A percentile compares a stretch with the other conserved stretches of the same genome.
These are phyloP conservation scores for Rhodocollybia butyracea DNA, from an alignment of 768 basidiomycete species.

Conservation along the genomic window DNA sequence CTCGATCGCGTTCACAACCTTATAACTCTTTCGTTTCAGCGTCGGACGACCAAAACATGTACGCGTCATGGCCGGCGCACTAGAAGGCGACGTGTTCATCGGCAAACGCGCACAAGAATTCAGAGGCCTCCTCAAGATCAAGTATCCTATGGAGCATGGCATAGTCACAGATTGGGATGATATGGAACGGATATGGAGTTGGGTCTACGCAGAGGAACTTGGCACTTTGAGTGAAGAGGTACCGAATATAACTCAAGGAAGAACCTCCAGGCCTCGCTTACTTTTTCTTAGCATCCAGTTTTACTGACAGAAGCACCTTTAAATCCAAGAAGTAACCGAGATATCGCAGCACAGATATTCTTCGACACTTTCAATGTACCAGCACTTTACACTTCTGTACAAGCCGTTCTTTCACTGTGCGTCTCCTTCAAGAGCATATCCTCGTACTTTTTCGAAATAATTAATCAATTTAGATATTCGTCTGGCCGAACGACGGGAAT, in stretches of 20 bases:
- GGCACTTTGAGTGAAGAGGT: slow-evolving; percentile 98
- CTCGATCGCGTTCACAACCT: slow-evolving; percentile 20
- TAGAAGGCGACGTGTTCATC: slow-evolving; percentile 96
- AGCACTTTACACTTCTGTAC: slow-evolving; percentile 93
- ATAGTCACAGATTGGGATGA: slow-evolving; percentile 99
- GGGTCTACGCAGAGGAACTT: slow-evolving; percentile 95
- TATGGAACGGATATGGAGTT: slow-evolving; percentile 99
- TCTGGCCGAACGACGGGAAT: slow-evolving; percentile 99
- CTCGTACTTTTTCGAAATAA: background rate
- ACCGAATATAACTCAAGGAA: slow-evolving; percentile 3
- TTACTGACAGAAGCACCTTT: slow-evolving; percentile 95
- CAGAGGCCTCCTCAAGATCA: slow-evolving; percentile 93
- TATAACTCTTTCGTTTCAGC: slow-evolving; percentile 36
- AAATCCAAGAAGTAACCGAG: slow-evolving; percentile 94
- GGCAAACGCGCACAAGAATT: slow-evolving; percentile 94
- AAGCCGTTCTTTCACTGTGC: slow-evolving; percentile 94
- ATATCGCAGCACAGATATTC: slow-evolving; percentile 96
- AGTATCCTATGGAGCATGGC: slow-evolving; percentile 99
- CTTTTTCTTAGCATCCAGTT: slow-evolving; percentile 79
- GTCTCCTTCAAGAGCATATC: slow-evolving; percentile 30
- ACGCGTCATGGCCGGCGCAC: slow-evolving; percentile 95
- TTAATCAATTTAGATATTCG: slow-evolving; percentile 68
- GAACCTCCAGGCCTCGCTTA: no score
- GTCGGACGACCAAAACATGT: slow-evolving; percentile 97
- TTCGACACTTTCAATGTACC: slow-evolving; percentile 99